Base-by-base conservation (phyloP, 1,139 yeast genomes). In the Geotrichum aggregatum region DNA sequence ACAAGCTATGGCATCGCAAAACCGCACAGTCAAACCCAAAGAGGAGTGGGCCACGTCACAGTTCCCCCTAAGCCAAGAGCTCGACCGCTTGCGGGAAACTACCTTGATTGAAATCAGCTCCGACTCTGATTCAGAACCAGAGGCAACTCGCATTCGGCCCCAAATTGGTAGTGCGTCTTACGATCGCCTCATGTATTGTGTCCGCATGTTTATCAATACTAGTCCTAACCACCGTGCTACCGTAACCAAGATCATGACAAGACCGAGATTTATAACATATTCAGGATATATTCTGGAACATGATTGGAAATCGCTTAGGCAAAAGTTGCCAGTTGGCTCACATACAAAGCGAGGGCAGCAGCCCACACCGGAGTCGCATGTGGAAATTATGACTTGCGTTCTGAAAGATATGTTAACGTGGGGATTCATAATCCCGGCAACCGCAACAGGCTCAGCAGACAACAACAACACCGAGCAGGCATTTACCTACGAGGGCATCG, bases 131-230 rank as follows among this genome's bases (percentile, higher is more conserved):
- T 13, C 42, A 3, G 42, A 39, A 21, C 42, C 42, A 13, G 42
- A 39, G 22, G 42, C 13, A 10, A 21, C 42, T 2, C 39, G 47
- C 31, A 34, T 44, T 19, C 33, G 38, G 10, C 33, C 47, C 21
- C 35, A 28, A 14, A 18, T 22, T 8, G 35, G 47, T 19, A 44
- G 24, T 6, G 47, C 47, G 2, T 34, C 47, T 18, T 36, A 36
- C 40, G 40, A 44, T 10, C 47, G 47, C 21, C 47, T 44, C 11
- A 24, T 18, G 14, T 30, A 44, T 40, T 34, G 40, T 33, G 40
- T 44, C 11, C 47, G 38, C 33, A 22, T 21, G 47, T 44, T 44
- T 21, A 34, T 44, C n/a, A 22, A 24, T 21, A 16, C 8, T 2
- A 35, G 24, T 1, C 34, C 47, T 3, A 24, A 24, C 22, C 47